These are phyloP conservation scores for Saccharum hybrid DNA, from an alignment of 202 grass and related monocot genomes.

Conservation along the genomic window DNA sequence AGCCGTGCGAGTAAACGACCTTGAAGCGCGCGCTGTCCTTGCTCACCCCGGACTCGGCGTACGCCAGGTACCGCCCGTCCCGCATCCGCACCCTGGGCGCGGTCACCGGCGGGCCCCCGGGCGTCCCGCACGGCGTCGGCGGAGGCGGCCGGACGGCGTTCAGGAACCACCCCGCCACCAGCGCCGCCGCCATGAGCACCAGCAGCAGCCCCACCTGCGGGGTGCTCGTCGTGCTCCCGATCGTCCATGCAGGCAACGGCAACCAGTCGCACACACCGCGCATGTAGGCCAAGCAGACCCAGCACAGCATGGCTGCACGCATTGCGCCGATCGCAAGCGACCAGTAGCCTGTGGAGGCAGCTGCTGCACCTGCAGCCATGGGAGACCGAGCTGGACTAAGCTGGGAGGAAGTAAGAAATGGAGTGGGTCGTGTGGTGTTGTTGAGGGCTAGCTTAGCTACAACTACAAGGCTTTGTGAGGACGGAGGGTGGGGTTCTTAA, in stretches of 20 bases:
- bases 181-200: conserved; percentile 44
- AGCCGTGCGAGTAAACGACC: conserved; percentile 86
- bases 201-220: conserved; percentile 48
- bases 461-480: neutral
- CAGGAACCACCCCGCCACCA: conserved; percentile 49
- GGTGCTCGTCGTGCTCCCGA: conserved; percentile 33
- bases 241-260: neutral
- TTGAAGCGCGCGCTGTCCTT: conserved; percentile 61
- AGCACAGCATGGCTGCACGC: neutral
- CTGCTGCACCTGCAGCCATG: conserved; percentile 37
- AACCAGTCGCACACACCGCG: neutral
- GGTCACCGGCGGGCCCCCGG: conserved; percentile 68
- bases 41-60: conserved; percentile 75
- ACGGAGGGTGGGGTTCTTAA: neutral
- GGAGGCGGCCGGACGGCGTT: conserved; percentile 57
- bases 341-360: conserved; percentile 31
- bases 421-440: conserved; percentile 6
- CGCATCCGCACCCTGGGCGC: conserved; percentile 53
- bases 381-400: neutral
- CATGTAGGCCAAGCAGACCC: neutral
- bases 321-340: neutral
- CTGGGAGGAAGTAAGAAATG: neutral
- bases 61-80: conserved; percentile 78
- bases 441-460: conserved; percentile 1
- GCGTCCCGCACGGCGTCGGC: conserved; percentile 61